phyloP scores from a whole-genome alignment of 73 alveolate species.

The Tetrahymena malaccensis region DNA sequence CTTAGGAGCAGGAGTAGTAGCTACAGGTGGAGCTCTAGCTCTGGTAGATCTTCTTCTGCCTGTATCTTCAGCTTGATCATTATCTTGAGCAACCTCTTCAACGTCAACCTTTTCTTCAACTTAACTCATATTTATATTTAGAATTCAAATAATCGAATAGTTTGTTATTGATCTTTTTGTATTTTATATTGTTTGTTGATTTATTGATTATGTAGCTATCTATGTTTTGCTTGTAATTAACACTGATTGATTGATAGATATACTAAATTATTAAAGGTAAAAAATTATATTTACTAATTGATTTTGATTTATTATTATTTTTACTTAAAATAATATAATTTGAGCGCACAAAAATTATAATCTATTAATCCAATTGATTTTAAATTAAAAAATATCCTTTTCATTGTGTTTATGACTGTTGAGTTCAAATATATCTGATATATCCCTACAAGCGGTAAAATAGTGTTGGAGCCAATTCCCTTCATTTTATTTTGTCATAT shows the following conservation, averaged over 20 bases:
- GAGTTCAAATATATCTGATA: background rate
- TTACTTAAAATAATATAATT: background rate
- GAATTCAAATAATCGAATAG: background rate
- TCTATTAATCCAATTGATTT: background rate
- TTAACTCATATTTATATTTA: background rate
- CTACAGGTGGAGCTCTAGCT: background rate
- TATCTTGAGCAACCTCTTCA: background rate
- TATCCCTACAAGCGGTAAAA: background rate
- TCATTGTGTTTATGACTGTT: background rate
- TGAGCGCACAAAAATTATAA: background rate
- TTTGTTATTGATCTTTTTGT: background rate
- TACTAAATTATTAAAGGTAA: background rate
- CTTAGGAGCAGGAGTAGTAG: background rate
- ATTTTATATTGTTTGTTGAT: background rate
- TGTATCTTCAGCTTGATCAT: background rate
- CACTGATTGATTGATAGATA: background rate
- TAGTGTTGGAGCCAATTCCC: background rate
- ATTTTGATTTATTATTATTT: background rate
- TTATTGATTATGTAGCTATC: background rate
- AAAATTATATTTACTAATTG: background rate
- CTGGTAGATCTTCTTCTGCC: background rate
- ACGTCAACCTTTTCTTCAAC: background rate
- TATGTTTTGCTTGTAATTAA: background rate
- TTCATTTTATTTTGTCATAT: background rate
- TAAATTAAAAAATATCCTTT: background rate